Percentiles rank a stretch among this genome's conserved stretches.
Evolutionary conservation across 345 rosid species (phyloP).

Genomic region (Lenwebbia sp.): DNA sequence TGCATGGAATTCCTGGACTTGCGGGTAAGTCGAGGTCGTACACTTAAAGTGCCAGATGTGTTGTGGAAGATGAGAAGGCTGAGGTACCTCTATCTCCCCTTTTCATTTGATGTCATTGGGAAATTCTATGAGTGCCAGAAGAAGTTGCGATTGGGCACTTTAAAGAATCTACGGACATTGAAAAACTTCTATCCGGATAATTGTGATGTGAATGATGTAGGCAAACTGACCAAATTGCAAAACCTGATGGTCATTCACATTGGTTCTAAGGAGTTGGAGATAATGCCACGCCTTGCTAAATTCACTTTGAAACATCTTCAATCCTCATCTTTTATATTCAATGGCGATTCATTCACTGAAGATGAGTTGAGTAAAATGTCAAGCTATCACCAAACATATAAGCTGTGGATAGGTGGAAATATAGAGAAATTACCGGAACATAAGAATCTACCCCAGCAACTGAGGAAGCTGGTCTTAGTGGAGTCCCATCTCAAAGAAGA

Average conservation of each 20-base stretch:
- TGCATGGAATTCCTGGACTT: constrained; percentile 17
- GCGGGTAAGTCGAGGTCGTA: too few species aligned
- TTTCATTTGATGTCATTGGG: background rate
- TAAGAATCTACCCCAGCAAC: constrained; percentile 12
- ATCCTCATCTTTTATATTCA: background rate
- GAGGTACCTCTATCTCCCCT: constrained; percentile 12
- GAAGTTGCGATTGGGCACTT: background rate
- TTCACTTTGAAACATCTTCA: background rate
- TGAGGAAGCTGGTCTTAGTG: constrained; percentile 7
- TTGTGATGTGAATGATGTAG: constrained; percentile 1
- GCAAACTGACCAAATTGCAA: constrained; percentile 1
- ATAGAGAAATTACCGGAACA: constrained; percentile 14
- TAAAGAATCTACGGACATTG: background rate
- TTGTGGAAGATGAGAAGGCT: constrained; percentile 12
- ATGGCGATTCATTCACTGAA: background rate
- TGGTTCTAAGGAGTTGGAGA: background rate
- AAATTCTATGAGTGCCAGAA: rapidly evolving
- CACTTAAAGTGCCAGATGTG: constrained; percentile 8
- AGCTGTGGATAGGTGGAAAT: background rate
- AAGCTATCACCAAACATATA: constrained; percentile 7
- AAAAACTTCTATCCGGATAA: background rate
- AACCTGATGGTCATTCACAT: too few species aligned
- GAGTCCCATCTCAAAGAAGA: constrained; percentile 21
- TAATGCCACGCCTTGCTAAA: background rate
- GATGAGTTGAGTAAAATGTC: background rate